Evolutionary conservation across 2,329 filamentous ascomycete species (phyloP).

Genomic region (Stachybotrys echinatus): DNA sequence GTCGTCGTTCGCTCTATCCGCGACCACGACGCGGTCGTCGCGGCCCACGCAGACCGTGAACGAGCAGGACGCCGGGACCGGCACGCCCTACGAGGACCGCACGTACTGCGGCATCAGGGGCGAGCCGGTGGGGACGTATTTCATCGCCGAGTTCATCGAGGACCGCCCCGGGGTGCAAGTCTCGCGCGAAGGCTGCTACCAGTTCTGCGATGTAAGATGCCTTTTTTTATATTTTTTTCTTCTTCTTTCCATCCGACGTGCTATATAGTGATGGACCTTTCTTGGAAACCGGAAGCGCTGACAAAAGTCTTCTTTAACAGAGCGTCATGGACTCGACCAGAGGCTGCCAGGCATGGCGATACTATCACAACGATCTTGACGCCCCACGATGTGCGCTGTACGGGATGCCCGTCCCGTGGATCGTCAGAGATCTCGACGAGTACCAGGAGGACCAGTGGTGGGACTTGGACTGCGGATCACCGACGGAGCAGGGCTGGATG

Average conservation of each 20-base stretch:
- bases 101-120: conserved; percentile 35
- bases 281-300: too few relatives aligned
- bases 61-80: conserved; percentile 19
- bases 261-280: not conserved
- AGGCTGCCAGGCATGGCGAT: conserved; percentile 30
- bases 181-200: conserved; percentile 33
- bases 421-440: conserved; percentile 21
- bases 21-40: conserved; percentile 15
- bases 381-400: conserved; percentile 30
- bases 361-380: conserved; percentile 22
- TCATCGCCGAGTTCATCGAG: conserved; percentile 32
- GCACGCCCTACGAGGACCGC: conserved; percentile 19
- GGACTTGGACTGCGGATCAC: conserved; percentile 29
- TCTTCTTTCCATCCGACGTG: not conserved
- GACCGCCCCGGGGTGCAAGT: conserved; percentile 25
- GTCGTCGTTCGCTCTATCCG: conserved; percentile 15
- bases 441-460: conserved; percentile 25
- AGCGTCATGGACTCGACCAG: conserved; percentile 21
- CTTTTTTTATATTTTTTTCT: not conserved
- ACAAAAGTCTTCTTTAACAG: conserved; percentile 13
- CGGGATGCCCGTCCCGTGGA: conserved; percentile 22
- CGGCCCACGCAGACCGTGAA: conserved; percentile 25
- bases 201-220: conserved; percentile 31
- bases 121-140: conserved; percentile 25
- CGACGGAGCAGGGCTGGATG: conserved; percentile 18